Base-by-base conservation (phyloP, 208 protist species). In the Sergeia podlipaevii region DNA sequence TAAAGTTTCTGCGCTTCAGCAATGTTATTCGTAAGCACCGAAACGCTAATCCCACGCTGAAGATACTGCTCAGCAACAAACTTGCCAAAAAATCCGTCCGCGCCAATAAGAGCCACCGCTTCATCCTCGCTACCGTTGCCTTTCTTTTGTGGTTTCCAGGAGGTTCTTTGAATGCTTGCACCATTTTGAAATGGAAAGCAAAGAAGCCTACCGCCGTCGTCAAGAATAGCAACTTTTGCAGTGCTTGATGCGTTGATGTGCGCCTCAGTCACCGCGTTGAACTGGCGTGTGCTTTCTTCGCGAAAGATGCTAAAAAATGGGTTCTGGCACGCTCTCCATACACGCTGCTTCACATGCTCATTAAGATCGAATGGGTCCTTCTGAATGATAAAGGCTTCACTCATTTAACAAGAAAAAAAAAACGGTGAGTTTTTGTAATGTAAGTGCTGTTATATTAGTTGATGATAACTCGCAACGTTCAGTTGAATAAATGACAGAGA, bases 51-150 rank as follows among this genome's bases (percentile, higher is more conserved):
- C 21, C 79, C 75, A 15, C 79, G 71, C 23, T 68, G 72, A 20
- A 84, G 53, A 63, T 81, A 86, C 63, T 91, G 69, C 46, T 87
- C 69, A 2, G 71, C 83, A 3, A 91, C 41, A 54, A 85, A 85
- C 46, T 79, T 77, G 10, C 74, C 73, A 24, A 83, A 62, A 24
- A 64, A 77, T 6, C 64, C 65, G 0, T 41, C 69, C 4, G 66
- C 78, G n/a, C 83, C 78, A 0, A 91, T 58, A n/a, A 87, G 43
- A 18, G 65, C 65, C 33, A 85, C 74, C 1, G 42, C 60, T 36
- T 70, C 67, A 2, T 32, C 45, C 11, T 17, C 13, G 33, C 15
- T 8, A 7, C 18, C 4, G 4, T 11, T 44, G 48, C 52, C 17
- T 10, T 30, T 28, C 28, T 42, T 43, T 4, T 33, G 27, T 8